Evolutionary conservation across 495 filamentous ascomycete genomes (phyloP).

Genomic region (Podospora fimiseda): DNA sequence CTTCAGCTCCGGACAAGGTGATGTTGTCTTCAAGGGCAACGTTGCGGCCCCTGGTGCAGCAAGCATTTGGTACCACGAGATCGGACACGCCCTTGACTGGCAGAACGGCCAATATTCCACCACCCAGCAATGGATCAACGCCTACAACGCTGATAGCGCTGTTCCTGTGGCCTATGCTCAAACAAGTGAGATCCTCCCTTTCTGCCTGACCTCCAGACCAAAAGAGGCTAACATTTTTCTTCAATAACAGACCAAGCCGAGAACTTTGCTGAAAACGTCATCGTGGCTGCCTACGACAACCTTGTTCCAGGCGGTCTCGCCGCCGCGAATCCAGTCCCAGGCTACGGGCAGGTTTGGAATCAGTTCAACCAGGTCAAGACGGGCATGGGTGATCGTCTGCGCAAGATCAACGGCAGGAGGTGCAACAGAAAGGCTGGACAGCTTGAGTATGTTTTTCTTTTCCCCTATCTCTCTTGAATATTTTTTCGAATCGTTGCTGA

Average conservation of each 20-base stretch:
- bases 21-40: not conserved
- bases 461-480: not conserved
- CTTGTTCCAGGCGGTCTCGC: not conserved
- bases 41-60: not conserved
- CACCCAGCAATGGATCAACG: not conserved
- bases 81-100: not conserved
- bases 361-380: not conserved
- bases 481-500: not conserved
- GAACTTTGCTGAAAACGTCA: slow-evolving; percentile 1
- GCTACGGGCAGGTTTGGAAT: not conserved
- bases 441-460: not conserved
- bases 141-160: not conserved
- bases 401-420: not conserved
- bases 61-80: not conserved
- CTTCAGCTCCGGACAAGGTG: not conserved
- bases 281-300: not conserved
- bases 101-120: not conserved
- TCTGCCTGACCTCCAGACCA: not conserved
- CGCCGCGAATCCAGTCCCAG: not conserved
- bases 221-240: not conserved
- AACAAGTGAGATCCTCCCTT: not conserved
- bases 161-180: not conserved
- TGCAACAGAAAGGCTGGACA: not conserved
- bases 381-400: not conserved
- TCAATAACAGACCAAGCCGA: not conserved